Conservation (phyloP, 2,329 filamentous ascomycete species). For the Penicillium sp. region DNA sequence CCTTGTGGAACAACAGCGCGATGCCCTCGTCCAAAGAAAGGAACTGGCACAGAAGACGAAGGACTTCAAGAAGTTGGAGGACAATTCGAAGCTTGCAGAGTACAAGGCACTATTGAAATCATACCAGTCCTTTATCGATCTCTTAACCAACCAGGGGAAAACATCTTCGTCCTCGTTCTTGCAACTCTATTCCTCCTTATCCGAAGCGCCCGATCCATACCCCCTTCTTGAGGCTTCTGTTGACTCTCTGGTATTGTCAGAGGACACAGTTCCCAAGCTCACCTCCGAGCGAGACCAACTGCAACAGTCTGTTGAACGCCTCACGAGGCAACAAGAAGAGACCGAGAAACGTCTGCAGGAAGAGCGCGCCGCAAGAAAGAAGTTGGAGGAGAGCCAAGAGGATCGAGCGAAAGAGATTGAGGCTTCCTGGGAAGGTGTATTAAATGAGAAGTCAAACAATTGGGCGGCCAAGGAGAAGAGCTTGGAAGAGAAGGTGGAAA, state of each 20-base stretch:
- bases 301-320: conserved; percentile 67
- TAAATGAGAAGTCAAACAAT: conserved; percentile 92
- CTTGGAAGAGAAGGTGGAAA: conserved; percentile 88
- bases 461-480: conserved; percentile 91
- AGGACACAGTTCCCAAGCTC: conserved; percentile 86
- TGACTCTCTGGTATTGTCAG: conserved; percentile 83
- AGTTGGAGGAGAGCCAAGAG: conserved; percentile 71
- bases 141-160: conserved; percentile 93
- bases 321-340: conserved; percentile 77
- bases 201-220: conserved; percentile 94
- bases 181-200: conserved; percentile 84
- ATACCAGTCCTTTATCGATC: conserved; percentile 95
- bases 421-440: conserved; percentile 77
- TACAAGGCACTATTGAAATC: conserved; percentile 88
- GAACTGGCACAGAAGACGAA: conserved; percentile 99
- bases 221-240: conserved; percentile 93
- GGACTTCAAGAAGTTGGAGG: conserved; percentile 90
- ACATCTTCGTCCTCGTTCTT: conserved; percentile 88
- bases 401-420: conserved; percentile 82
- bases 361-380: conserved; percentile 66
- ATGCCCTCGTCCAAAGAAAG: conserved; percentile 92
- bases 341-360: conserved; percentile 72
- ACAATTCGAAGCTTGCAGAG: conserved; percentile 76
- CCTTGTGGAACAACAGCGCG: conserved; percentile 85
- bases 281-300: conserved; percentile 82